Evolutionary conservation across 306 rosid species (phyloP), one percentile per base, ranked within the genome.

Genomic region (Begonia fuchsioides): DNA sequence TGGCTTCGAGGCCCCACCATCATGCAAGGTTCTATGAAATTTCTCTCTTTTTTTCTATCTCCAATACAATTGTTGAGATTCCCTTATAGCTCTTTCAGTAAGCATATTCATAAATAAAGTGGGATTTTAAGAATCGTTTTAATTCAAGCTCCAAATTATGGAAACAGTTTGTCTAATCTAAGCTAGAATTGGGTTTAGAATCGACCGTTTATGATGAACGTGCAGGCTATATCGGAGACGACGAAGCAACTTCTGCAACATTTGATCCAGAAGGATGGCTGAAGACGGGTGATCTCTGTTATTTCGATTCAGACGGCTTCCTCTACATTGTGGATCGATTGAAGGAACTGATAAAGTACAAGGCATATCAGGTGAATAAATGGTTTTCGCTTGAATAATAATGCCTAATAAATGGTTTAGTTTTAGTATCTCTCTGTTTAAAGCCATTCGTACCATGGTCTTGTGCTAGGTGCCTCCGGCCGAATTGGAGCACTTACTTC

Each of bases 331-430:
- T 62, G 54, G 94, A 81, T 54, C 90, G 97, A n/a, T 59, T 90
- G 73, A 90, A 90, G 66, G 97, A 90, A 55, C 62, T 75, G 4
- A 90, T 90, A 76, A 90, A 90, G 64, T 90, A 84, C 71, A 90
- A 84, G 64, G 97, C 92, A 48, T 90, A 66, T 79, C 95, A 84
- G 93, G 95, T 81, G 62, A 55, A 51, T 8, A 18, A 13, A 40
- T 40, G 44, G 44, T 1, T 40, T 10, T 40, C 1, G 11, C 11
- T 1, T 11, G 1, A 4, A 40, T 10, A 13, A 40, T 40, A 10
- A 40, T 4, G 6, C 13, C 11, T 40, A 40, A 40, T 3, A 12
- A 2, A 40, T 10, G 14, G 12, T 41, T 11, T 11, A 41, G 45
- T 10, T 41, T 10, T 10, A 6, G 12, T 4, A 10, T 10, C 45